Conservation (phyloP, 2,329 filamentous ascomycete genomes). For the Botryotinia globosa region DNA sequence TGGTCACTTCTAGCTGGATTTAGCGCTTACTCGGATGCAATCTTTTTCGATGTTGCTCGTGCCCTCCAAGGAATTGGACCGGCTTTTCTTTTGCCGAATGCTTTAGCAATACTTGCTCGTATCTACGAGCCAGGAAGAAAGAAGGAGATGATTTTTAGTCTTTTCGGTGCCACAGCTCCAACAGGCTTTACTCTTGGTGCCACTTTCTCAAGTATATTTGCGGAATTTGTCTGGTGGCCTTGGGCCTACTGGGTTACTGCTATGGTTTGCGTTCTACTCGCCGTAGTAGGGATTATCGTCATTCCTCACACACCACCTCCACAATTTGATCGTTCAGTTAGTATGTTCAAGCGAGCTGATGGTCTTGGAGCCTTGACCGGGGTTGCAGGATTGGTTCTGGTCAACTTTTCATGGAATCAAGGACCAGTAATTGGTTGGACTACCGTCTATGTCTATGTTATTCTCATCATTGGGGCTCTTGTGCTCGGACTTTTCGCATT, state of each 20-base stretch:
- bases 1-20: constrained; percentile 34
- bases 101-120: constrained; percentile 48
- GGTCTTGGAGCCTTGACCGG: constrained; percentile 46
- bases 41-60: constrained; percentile 49
- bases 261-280: constrained; percentile 42
- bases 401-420: constrained; percentile 55
- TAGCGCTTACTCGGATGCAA: constrained; percentile 30
- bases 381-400: constrained; percentile 49
- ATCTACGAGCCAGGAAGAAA: constrained; percentile 46
- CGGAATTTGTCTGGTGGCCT: constrained; percentile 47
- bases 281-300: constrained; percentile 39
- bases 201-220: constrained; percentile 43
- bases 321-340: constrained; percentile 36
- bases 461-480: constrained; percentile 56
- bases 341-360: constrained; percentile 39
- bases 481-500: constrained; percentile 55
- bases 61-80: constrained; percentile 55
- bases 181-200: constrained; percentile 46
- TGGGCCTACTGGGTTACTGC: constrained; percentile 49
- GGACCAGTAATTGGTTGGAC: constrained; percentile 32
- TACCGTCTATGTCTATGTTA: constrained; percentile 39
- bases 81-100: constrained; percentile 52
- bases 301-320: constrained; percentile 40
- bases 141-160: constrained; percentile 46
- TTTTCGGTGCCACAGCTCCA: constrained; percentile 49